Evolutionary conservation across 78 protist species (phyloP).

Genomic region (Dictyostelium brefeldianum): DNA sequence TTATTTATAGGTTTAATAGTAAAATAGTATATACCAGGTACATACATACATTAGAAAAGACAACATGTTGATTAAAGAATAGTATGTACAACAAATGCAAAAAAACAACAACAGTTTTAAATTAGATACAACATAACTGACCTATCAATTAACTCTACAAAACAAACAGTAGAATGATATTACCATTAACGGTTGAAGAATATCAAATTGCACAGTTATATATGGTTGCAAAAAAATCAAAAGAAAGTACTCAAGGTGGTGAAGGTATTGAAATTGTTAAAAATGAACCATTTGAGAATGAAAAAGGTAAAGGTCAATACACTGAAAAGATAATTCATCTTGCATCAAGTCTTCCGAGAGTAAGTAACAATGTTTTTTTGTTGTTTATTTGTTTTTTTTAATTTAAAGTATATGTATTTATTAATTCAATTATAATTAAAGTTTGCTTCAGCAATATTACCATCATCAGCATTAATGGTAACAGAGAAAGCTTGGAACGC

Average conservation of each 20-base stretch:
- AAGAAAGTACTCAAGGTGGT: constrained; percentile 54
- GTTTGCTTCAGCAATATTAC: constrained; percentile 80
- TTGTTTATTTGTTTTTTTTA: too few species aligned
- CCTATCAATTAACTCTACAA: neutral
- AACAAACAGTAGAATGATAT: constrained; percentile 11
- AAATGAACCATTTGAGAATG: constrained; percentile 80
- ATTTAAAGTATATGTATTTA: neutral
- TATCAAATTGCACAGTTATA: constrained; percentile 67
- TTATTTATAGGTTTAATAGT: too few species aligned
- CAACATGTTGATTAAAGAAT: constrained; percentile 47
- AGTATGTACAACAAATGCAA: neutral
- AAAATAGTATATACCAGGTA: too few species aligned
- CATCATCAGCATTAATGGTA: constrained; percentile 82
- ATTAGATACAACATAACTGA: neutral
- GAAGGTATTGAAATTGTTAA: constrained; percentile 74
- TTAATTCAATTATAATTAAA: too few species aligned
- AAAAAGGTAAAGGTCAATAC: constrained; percentile 73
- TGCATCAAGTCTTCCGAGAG: constrained; percentile 23
- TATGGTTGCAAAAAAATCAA: constrained; percentile 75
- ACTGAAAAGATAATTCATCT: constrained; percentile 69
- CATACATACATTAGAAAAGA: too few species aligned
- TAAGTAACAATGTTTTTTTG: too few species aligned
- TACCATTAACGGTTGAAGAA: constrained; percentile 46
- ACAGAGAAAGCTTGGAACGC: constrained; percentile 97
- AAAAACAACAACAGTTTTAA: too few species aligned